These are phyloP conservation scores for Blakeslea trispora DNA, from an alignment of 371 early-diverging fungal species.

Conservation along the genomic window DNA sequence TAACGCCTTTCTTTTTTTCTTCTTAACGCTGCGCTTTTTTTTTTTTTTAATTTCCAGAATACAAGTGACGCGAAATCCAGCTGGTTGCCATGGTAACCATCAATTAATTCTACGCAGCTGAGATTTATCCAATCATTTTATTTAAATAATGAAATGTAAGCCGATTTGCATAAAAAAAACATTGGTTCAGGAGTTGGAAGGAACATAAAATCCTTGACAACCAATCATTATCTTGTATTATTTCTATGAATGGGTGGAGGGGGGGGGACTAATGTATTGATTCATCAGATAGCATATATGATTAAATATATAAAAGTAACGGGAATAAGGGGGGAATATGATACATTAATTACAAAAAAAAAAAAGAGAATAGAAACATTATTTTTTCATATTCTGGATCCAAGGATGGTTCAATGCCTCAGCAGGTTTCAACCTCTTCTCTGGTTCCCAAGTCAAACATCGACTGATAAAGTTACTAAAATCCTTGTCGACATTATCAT, in stretches of 20 bases:
- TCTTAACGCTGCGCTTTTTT: too few species aligned
- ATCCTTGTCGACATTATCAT: conserved; percentile 58
- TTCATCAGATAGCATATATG: too few species aligned
- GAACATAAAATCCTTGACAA: too few species aligned
- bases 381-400: conserved; percentile 40
- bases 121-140: not conserved
- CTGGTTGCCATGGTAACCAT: not conserved
- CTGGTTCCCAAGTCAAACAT: conserved; percentile 88
- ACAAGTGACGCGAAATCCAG: not conserved
- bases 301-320: not conserved
- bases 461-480: conserved; percentile 84
- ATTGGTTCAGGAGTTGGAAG: too few species aligned
- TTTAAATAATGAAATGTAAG: too few species aligned
- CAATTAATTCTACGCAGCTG: not conserved
- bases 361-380: not conserved
- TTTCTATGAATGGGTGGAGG: too few species aligned
- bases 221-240: too few species aligned
- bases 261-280: too few species aligned
- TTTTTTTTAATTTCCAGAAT: too few species aligned
- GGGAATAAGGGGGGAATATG: not conserved
- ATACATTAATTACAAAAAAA: not conserved
- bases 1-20: too few species aligned
- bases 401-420: conserved; percentile 79
- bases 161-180: too few species aligned
- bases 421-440: conserved; percentile 75